A percentile compares a stretch with the other conserved stretches of the same genome.
Evolutionary conservation across 1,139 yeast genomes (phyloP).

Genomic region (Diutina sp.): DNA sequence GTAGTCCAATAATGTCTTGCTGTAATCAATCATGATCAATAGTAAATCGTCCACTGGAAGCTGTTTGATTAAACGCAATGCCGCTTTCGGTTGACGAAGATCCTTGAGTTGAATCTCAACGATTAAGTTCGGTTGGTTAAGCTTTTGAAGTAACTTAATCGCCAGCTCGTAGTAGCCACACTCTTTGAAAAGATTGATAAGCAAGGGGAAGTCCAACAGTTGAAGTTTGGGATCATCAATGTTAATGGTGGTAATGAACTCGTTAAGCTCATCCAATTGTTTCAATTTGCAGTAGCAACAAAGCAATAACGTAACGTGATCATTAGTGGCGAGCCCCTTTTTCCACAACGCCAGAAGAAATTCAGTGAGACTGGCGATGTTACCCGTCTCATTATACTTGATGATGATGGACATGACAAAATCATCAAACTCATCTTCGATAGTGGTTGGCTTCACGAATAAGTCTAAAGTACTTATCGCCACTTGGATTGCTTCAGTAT

Average conservation of each 20-base stretch:
- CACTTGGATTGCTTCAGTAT: constrained; percentile 56
- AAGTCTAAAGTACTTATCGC: constrained; percentile 35
- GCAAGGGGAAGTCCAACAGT: constrained; percentile 55
- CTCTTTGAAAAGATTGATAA: constrained; percentile 66
- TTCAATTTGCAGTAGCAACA: constrained; percentile 79
- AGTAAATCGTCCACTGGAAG: constrained; percentile 70
- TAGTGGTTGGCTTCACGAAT: constrained; percentile 6
- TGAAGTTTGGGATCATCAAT: constrained; percentile 14
- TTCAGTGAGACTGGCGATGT: constrained; percentile 49
- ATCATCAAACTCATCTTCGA: constrained; percentile 20
- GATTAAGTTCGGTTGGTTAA: constrained; percentile 63
- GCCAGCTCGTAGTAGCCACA: constrained; percentile 64
- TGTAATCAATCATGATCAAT: constrained; percentile 53
- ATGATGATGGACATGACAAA: constrained; percentile 71
- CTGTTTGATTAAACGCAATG: constrained; percentile 57
- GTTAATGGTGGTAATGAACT: constrained; percentile 38
- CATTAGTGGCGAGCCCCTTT: constrained; percentile 43
- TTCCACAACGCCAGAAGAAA: constrained; percentile 51
- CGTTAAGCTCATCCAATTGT: constrained; percentile 41
- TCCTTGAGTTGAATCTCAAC: constrained; percentile 69
- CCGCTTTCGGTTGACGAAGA: constrained; percentile 46
- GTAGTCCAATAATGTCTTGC: constrained; percentile 50
- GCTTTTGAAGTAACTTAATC: constrained; percentile 52
- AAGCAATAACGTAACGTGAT: constrained; percentile 70
- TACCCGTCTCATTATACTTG: constrained; percentile 76